These are phyloP conservation scores for Phytopythium cucurbitacearum DNA, from an alignment of 352 stramenopile genomes.

Conservation along the genomic window DNA sequence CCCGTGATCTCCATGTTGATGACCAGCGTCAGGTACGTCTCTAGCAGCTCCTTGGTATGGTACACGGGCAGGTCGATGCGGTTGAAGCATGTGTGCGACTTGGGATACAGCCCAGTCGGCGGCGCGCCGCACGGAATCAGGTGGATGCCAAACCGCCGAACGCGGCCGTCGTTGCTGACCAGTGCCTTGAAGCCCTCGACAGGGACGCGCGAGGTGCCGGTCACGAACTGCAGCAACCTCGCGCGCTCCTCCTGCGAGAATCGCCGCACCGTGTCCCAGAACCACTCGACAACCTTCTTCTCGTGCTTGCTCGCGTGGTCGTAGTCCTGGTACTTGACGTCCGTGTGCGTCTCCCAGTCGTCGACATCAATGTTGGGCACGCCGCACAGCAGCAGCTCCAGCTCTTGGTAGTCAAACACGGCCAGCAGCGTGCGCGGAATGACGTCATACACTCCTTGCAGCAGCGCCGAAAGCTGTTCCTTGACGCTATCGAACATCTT, in stretches of 20 bases:
- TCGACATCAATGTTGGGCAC: slow-evolving; percentile 87
- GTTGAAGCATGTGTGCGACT: slow-evolving; percentile 89
- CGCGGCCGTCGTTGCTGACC: slow-evolving; percentile 70
- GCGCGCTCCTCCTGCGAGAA: slow-evolving; percentile 86
- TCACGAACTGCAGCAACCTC: slow-evolving; percentile 89
- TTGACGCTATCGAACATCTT: slow-evolving; percentile 91
- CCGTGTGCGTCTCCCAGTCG: slow-evolving; percentile 86
- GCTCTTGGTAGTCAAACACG: slow-evolving; percentile 93
- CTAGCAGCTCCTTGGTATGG: slow-evolving; percentile 73
- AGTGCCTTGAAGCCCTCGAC: slow-evolving; percentile 94
- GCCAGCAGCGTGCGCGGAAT: slow-evolving; percentile 85
- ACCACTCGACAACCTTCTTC: slow-evolving; percentile 82
- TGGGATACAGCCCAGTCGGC: slow-evolving; percentile 71
- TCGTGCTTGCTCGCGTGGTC: slow-evolving; percentile 57
- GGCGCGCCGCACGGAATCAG: slow-evolving; percentile 80
- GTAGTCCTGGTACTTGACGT: slow-evolving; percentile 69
- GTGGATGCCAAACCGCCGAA: slow-evolving; percentile 97
- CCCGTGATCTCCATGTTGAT: slow-evolving; percentile 98
- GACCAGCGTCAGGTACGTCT: slow-evolving; percentile 95
- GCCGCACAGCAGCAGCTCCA: slow-evolving; percentile 93
- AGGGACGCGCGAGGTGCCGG: slow-evolving; percentile 86
- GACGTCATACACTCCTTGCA: slow-evolving; percentile 91
- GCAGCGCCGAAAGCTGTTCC: slow-evolving; percentile 88
- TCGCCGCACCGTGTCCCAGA: slow-evolving; percentile 78
- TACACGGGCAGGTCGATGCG: slow-evolving; percentile 84